Evolutionary conservation across 1,284 basidiomycete species (phyloP).

Genomic region (Heterobasidion annosum): DNA sequence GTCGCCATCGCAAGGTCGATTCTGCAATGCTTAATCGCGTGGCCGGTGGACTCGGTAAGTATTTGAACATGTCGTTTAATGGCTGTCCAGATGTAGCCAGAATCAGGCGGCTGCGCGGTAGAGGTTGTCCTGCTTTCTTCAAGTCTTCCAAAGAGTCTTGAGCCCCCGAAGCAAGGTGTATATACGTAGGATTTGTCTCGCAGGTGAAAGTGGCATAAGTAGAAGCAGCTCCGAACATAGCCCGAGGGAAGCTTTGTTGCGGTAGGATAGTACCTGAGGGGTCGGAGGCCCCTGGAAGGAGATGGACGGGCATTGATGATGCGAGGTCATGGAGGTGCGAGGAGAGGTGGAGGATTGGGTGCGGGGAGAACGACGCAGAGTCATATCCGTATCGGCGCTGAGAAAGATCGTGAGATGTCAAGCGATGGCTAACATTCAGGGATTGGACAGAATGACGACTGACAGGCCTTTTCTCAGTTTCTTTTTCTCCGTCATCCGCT

Average conservation of each 20-base stretch:
- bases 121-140: neutral
- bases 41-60: constrained; percentile 61
- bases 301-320: constrained; percentile 67
- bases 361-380: constrained; percentile 54
- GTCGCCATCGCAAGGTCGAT: constrained; percentile 85
- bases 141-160: constrained; percentile 12
- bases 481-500: constrained; percentile 40
- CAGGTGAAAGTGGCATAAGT: constrained; percentile 61
- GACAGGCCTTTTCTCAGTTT: constrained; percentile 57
- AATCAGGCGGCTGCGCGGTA: constrained; percentile 38
- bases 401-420: neutral
- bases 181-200: constrained; percentile 89
- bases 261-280: constrained; percentile 86
- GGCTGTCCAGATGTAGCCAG: constrained; percentile 88
- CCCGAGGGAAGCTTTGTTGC: constrained; percentile 87
- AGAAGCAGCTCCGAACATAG: constrained; percentile 78
- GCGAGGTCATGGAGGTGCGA: constrained; percentile 67
- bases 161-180: constrained; percentile 40
- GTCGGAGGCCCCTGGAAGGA: constrained; percentile 82
- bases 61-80: constrained; percentile 93
- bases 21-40: constrained; percentile 69
- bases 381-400: constrained; percentile 58
- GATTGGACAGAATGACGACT: constrained; percentile 15
- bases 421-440: neutral
- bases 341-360: constrained; percentile 69